Evolutionary conservation across 345 rosid genomes (phyloP).

Genomic region (Litchi chinensis): DNA sequence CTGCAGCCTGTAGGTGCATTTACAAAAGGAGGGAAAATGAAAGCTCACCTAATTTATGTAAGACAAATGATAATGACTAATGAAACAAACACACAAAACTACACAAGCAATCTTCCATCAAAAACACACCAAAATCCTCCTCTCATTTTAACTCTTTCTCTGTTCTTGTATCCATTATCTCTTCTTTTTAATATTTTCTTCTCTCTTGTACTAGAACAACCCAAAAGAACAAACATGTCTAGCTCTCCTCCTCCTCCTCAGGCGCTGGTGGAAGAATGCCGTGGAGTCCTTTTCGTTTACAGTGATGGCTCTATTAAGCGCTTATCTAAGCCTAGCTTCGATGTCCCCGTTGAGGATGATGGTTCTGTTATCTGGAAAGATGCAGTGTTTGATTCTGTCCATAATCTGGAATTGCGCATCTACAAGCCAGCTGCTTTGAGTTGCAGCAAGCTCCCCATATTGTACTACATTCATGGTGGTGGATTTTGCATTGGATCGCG

Average conservation of each 20-base stretch:
- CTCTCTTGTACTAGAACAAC: not conserved
- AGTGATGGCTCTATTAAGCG: conserved; percentile 65
- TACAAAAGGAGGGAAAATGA: not conserved
- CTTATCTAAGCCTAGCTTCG: conserved; percentile 53
- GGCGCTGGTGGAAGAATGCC: conserved; percentile 57
- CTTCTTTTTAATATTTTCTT: conserved; percentile 8
- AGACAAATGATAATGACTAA: not conserved
- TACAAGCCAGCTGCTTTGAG: conserved; percentile 43
- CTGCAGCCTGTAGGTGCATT: not conserved
- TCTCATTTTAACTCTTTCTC: conserved; percentile 17
- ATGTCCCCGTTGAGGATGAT: conserved; percentile 48
- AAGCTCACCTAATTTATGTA: not conserved
- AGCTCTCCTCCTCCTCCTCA: conserved; percentile 16
- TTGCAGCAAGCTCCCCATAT: conserved; percentile 38
- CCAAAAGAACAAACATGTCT: conserved; percentile 13
- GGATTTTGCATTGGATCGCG: conserved; percentile 70
- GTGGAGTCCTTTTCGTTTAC: conserved; percentile 61
- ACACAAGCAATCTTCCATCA: not conserved
- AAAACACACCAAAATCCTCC: not conserved
- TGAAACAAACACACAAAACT: not conserved
- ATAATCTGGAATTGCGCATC: conserved; percentile 48
- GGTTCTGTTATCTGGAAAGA: conserved; percentile 67
- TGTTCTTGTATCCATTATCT: not conserved
- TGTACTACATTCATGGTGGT: conserved; percentile 65
- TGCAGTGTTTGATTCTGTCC: conserved; percentile 36